These are phyloP conservation scores for Monascus ruber DNA, from an alignment of 2,329 filamentous ascomycete species.

Conservation along the genomic window DNA sequence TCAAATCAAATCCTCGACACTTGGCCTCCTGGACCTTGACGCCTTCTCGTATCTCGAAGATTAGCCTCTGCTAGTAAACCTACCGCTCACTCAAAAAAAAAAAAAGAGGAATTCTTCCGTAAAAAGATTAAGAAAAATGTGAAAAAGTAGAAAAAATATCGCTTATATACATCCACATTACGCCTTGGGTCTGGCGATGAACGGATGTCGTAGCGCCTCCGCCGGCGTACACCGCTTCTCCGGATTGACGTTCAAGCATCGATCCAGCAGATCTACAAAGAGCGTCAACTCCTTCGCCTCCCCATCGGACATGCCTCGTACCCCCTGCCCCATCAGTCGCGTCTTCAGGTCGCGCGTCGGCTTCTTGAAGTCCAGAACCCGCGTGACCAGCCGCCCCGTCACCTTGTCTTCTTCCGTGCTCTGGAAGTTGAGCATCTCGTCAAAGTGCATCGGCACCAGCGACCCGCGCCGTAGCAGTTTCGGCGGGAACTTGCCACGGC, in stretches of 20 bases:
- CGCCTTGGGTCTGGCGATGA: conserved; percentile 44
- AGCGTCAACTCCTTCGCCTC: conserved; percentile 68
- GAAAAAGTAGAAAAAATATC: no score
- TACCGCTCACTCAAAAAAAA: no score
- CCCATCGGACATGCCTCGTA: conserved; percentile 59
- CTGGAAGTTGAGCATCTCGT: conserved; percentile 71
- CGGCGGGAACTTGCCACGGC: conserved; percentile 78
- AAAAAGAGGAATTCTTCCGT: no score
- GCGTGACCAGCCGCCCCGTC: conserved; percentile 59
- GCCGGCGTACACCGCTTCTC: conserved; percentile 80
- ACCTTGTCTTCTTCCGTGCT: conserved; percentile 80
- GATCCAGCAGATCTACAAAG: conserved; percentile 80
- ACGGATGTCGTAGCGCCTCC: conserved; percentile 81
- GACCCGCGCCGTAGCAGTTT: conserved; percentile 79
- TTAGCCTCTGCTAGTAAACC: no score
- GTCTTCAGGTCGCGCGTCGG: conserved; percentile 73
- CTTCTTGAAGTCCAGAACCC: conserved; percentile 44
- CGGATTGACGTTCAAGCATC: conserved; percentile 78
- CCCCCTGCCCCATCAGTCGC: conserved; percentile 60
- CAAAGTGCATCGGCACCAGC: conserved; percentile 67
- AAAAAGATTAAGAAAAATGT: no score
- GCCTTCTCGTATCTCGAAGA: no score
- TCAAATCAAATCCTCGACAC: no score
- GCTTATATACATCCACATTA: no score
- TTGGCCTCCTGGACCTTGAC: no score